Conservation (phyloP, 345 rosid species). For the Citrus trifoliata region DNA sequence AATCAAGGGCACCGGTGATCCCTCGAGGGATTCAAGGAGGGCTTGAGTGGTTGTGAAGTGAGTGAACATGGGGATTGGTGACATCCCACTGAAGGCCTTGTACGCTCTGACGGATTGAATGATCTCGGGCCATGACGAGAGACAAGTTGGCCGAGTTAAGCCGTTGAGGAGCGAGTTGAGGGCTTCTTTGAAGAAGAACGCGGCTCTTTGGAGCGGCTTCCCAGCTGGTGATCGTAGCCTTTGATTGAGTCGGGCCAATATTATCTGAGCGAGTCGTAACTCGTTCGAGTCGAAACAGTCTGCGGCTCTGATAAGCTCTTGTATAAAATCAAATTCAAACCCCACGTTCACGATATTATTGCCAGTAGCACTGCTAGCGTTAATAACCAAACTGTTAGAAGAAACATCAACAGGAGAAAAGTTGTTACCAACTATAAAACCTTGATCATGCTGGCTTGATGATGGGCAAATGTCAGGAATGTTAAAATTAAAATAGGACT, state of each 20-base stretch:
- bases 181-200: conserved; percentile 88
- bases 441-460: conserved; percentile 22
- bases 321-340: conserved; percentile 61
- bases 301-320: conserved; percentile 76
- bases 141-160: conserved; percentile 34
- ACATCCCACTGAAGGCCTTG: conserved; percentile 65
- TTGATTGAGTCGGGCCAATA: conserved; percentile 73
- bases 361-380: neutral
- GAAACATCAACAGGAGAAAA: conserved; percentile 16
- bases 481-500: conserved; percentile 47
- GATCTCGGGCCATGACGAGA: conserved; percentile 64
- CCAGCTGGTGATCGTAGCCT: conserved; percentile 58
- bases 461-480: conserved; percentile 37
- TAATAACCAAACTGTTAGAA: conserved; percentile 29
- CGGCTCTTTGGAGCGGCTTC: conserved; percentile 81
- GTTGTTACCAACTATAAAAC: neutral
- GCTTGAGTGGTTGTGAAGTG: conserved; percentile 91
- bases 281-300: conserved; percentile 82
- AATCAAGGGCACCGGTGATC: conserved; percentile 43
- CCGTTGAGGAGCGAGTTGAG: conserved; percentile 56
- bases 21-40: conserved; percentile 64
- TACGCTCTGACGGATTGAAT: conserved; percentile 70
- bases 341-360: conserved; percentile 24
- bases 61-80: conserved; percentile 89
- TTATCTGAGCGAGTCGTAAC: conserved; percentile 67